phyloP scores from a whole-genome alignment of 768 basidiomycete species.

The Tulasnella sp. region DNA sequence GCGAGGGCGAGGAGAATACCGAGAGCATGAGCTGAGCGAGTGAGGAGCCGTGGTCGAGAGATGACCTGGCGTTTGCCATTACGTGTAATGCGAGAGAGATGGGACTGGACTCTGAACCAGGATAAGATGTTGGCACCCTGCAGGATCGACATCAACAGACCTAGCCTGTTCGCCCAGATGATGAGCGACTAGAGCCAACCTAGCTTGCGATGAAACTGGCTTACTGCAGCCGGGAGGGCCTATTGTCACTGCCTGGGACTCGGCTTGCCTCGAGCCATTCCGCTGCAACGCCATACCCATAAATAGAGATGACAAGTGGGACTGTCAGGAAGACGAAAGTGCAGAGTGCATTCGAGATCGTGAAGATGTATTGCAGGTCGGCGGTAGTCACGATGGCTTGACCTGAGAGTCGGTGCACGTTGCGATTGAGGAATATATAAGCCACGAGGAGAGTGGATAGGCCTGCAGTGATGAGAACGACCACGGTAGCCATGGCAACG shows the following conservation, averaged over 20 bases:
- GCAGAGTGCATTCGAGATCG: neutral
- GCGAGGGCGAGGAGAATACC: neutral
- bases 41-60: neutral
- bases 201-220: neutral
- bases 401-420: neutral
- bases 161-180: neutral
- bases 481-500: too few relatives aligned
- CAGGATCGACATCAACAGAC: neutral
- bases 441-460: neutral
- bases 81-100: neutral
- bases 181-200: neutral
- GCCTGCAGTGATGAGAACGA: too few relatives aligned
- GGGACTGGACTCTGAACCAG: neutral
- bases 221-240: neutral
- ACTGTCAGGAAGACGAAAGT: too few relatives aligned
- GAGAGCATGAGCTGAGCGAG: neutral
- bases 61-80: neutral
- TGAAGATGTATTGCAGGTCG: too few relatives aligned
- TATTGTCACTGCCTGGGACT: neutral
- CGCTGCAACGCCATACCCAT: too few relatives aligned
- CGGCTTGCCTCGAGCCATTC: too few relatives aligned
- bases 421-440: neutral
- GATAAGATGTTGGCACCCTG: neutral
- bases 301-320: neutral
- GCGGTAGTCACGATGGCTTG: neutral